Evolutionary conservation across 768 basidiomycete genomes (phyloP), one percentile per base, ranked within the genome.

Genomic region (Trametes punicea): DNA sequence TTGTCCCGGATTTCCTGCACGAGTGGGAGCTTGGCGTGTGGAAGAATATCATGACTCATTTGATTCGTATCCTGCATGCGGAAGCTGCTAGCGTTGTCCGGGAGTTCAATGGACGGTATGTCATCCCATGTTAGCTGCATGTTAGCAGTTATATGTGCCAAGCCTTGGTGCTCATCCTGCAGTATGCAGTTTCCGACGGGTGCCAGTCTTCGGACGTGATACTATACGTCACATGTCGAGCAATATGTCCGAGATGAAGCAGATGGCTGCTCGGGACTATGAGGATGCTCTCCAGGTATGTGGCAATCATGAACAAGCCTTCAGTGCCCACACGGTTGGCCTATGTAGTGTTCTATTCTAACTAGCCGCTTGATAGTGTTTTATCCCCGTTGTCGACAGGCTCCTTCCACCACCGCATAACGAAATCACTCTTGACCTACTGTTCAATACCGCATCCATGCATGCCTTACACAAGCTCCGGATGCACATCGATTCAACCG

Each of bases 21-120:
- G 73, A 78, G 38, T 66, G 74, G 29, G 73, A 78, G 46, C 59
- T 77, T 0, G 75, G 78, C 0, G 63, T 72, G 0, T 77, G 73
- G 66, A 75, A 75, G 47, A 38, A 55, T 0, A 25, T 76, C 0
- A 69, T 77, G 27, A 67, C 58, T 1, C 77, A 80, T 29, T 61
- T 78, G 0, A 52, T 78, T 0, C 63, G 68, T 1, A 62, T 78
- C 2, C 42, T 77, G 0, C 20, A 68, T 20, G 44, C 63, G 0
- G 42, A 59, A 15, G 65, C 23, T 0, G 52, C 8, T 1, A 46
- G 30, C 29, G 21, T 6, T 7, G 38, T 59, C 2, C 49, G 34
- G 5, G 48, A 59, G 34, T 38, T 66, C 4, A 64, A 64, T 27
- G 4, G 16, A 11, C 50, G 63, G 64, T 64, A 49, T 3, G 60